Percentiles rank a stretch among this genome's conserved stretches.
Conservation (phyloP, 768 basidiomycete species). For the Solioccasus polychromus region DNA sequence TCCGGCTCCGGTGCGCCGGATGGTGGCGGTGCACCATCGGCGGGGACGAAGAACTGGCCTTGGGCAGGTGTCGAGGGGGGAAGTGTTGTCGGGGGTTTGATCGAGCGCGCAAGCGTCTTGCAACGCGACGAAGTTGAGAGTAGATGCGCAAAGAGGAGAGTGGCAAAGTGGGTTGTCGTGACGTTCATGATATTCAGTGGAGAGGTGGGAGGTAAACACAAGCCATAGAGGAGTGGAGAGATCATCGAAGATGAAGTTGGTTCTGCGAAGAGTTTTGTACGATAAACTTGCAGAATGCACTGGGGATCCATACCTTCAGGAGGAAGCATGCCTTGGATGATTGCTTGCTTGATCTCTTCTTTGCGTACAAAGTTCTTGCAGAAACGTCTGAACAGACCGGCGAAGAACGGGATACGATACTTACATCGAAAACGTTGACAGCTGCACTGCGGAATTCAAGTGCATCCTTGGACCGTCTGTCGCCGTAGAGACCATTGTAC, state of each 20-base stretch:
- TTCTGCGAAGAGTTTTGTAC: conserved; percentile 10
- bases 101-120: conserved; percentile 61
- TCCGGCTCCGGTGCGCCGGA: conserved; percentile 37
- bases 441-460: conserved; percentile 77
- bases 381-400: background rate
- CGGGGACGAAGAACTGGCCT: conserved; percentile 71
- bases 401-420: background rate
- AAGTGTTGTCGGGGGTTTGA: conserved; percentile 48
- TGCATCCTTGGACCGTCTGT: conserved; percentile 58
- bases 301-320: conserved; percentile 38
- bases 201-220: conserved; percentile 59
- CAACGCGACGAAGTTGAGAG: conserved; percentile 63
- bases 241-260: conserved; percentile 42
- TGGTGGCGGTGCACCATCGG: conserved; percentile 51
- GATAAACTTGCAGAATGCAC: background rate
- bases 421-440: conserved; percentile 80
- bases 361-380: conserved; percentile 73
- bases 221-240: conserved; percentile 69
- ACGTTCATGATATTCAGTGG: conserved; percentile 55
- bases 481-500: conserved; percentile 65
- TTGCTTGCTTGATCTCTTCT: conserved; percentile 66
- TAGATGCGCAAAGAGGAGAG: conserved; percentile 77
- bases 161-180: conserved; percentile 69
- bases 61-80: conserved; percentile 30
- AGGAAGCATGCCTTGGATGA: conserved; percentile 73